A percentile compares a stretch with the other conserved stretches of the same genome.
Conservation (phyloP, 139 green algal genomes). For the Medakamo hakoo region DNA sequence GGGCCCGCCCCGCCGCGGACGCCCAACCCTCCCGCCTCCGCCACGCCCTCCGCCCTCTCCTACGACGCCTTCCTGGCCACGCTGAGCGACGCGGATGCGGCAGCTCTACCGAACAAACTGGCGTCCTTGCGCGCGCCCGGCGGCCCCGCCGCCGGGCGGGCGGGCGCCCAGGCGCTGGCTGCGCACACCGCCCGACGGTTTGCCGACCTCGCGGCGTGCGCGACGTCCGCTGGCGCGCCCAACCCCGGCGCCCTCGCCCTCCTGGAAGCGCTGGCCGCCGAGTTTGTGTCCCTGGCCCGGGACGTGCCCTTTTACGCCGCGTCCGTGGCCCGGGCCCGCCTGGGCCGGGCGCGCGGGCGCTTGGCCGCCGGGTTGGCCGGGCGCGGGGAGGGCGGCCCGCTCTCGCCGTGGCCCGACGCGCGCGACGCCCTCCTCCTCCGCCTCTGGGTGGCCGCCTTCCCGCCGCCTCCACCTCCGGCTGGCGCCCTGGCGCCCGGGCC, state of each 20-base stretch:
- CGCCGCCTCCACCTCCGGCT: conserved; percentile 10
- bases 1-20: too few species aligned
- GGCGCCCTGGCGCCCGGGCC: too few species aligned
- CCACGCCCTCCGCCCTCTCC: not conserved
- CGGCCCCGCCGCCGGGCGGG: too few species aligned
- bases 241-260: conserved; percentile 28
- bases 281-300: conserved; percentile 36
- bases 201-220: not conserved
- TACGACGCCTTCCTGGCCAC: not conserved
- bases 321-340: conserved; percentile 58
- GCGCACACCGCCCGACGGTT: not conserved
- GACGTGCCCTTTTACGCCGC: conserved; percentile 75
- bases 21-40: not conserved
- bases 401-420: conserved; percentile 16
- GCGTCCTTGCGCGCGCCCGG: not conserved
- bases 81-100: not conserved
- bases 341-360: conserved; percentile 21
- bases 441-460: conserved; percentile 73
- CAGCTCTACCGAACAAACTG: too few species aligned
- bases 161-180: not conserved
- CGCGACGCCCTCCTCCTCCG: conserved; percentile 62
- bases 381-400: conserved; percentile 2
- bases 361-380: conserved; percentile 23
- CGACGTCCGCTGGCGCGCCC: too few species aligned
- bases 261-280: conserved; percentile 49